Percentiles rank a stretch among this genome's conserved stretches.
phyloP scores from a whole-genome alignment of 192 early-diverging fungal species.

The Cetraspora pellucida region DNA sequence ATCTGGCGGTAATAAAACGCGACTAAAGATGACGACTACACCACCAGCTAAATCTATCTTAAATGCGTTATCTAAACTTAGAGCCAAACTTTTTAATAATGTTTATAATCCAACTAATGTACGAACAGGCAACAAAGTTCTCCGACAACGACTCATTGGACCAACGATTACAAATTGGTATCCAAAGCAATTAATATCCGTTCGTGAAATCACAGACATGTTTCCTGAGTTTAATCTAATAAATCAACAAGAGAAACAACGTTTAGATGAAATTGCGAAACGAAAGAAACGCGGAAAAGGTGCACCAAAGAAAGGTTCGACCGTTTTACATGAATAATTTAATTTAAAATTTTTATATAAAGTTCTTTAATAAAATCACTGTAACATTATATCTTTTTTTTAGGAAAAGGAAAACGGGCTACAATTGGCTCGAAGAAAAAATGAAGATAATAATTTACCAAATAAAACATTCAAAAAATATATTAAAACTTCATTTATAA shows the following conservation, averaged over 20 bases:
- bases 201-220: conserved; percentile 53
- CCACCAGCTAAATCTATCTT: neutral
- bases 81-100: conserved; percentile 62
- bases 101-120: conserved; percentile 69
- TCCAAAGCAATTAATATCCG: conserved; percentile 57
- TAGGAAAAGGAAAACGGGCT: neutral
- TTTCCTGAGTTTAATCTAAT: conserved; percentile 56
- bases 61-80: conserved; percentile 1
- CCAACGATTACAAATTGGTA: conserved; percentile 68
- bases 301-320: conserved; percentile 71
- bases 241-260: conserved; percentile 64
- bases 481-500: no score
- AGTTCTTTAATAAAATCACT: neutral
- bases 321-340: neutral
- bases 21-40: neutral
- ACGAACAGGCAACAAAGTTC: conserved; percentile 73
- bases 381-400: neutral
- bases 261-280: conserved; percentile 67
- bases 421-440: neutral
- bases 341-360: neutral
- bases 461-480: neutral
- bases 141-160: conserved; percentile 69
- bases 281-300: conserved; percentile 76
- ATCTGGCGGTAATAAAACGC: no score
- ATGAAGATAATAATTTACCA: neutral